Base-by-base conservation (phyloP, 805 yeast genomes). In the Kodamaea jinghongensis region DNA sequence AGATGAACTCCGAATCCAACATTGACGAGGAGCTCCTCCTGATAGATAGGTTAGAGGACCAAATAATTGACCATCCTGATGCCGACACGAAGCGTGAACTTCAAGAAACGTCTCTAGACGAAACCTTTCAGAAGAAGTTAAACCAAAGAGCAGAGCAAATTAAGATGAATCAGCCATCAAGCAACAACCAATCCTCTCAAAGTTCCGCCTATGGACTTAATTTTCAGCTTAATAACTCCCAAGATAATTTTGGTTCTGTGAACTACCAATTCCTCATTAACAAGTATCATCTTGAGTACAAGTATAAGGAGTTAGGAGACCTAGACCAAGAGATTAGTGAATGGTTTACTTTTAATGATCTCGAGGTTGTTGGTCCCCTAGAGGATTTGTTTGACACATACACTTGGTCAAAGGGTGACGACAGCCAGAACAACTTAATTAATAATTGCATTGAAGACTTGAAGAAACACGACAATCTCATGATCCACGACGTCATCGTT, bases 41-140 rank as follows among this genome's bases (percentile, higher is more conserved):
- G 58, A 67, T 68, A 15, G 76, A 73, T 43, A 63, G 67, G 43
- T 63, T 74, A 31, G 78, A 74, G 37, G 78, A 71, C 42, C 69
- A 65, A 45, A 61, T 67, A 37, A 67, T 67, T n/a, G 73, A 70
- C 42, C 65, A 68, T 44, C 71, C 73, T 0, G 68, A 65, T 41
- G 61, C 63, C 3, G 39, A 48, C 16, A 58, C 70, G 7, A 47
- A 54, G 34, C 47, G 54, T 27, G 63, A 63, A 15, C 47, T 65
- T 11, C 46, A 47, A 6, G 63, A 58, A n/a, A 47, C 50, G 7
- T 52, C 61, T 2, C 50, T 63, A 11, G 73, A 69, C 42, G 68
- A 67, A 41, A 63, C 73, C 17, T 69, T 69, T 40, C 75, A 69
- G 45, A 58, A 54, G 38, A 65, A 66, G 43, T 49, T 69, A 42